phyloP scores from a whole-genome alignment of 257 asterid species.

The Penstemon davidsonii region DNA sequence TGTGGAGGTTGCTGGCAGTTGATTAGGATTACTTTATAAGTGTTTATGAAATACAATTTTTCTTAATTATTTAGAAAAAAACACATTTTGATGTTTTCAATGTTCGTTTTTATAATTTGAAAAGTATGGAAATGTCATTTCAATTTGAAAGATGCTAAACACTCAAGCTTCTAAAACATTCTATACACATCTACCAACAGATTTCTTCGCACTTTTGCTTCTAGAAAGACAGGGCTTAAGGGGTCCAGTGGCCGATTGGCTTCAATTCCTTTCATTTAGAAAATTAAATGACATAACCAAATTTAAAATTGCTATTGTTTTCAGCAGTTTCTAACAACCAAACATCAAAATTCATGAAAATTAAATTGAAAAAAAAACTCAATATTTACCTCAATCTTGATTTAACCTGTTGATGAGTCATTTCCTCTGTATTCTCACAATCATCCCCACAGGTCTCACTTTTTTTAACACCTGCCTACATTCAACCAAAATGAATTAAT shows the following conservation, averaged over 20 bases:
- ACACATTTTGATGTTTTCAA: too few species aligned
- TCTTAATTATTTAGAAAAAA: too few species aligned
- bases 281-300: background rate
- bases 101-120: too few species aligned
- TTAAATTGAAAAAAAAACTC: constrained; percentile 14
- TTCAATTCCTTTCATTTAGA: background rate
- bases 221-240: background rate
- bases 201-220: background rate
- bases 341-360: background rate
- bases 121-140: too few species aligned
- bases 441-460: constrained; percentile 46
- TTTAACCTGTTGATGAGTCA: constrained; percentile 71
- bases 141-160: background rate
- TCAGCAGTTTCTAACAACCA: background rate
- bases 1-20: too few species aligned
- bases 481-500: constrained; percentile 19
- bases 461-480: constrained; percentile 37
- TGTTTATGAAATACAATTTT: too few species aligned
- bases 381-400: constrained; percentile 47
- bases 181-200: too few species aligned
- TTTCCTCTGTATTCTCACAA: constrained; percentile 42
- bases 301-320: background rate
- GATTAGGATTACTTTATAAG: too few species aligned
- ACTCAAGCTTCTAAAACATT: too few species aligned
- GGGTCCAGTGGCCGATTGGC: background rate